phyloP scores from a whole-genome alignment of 805 yeast species.

The Ogataea philodendri region DNA sequence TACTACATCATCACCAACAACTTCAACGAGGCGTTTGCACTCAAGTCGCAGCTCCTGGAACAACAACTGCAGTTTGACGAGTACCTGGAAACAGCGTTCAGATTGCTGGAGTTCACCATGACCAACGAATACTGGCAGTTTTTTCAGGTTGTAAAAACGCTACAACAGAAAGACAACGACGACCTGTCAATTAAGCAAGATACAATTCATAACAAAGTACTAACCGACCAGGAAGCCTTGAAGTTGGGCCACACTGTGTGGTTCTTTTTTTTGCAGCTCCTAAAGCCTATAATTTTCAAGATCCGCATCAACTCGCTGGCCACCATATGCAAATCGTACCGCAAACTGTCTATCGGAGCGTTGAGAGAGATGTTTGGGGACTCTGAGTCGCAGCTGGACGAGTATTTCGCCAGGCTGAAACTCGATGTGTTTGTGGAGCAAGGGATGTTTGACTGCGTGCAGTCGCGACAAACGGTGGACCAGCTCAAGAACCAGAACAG shows the following conservation, averaged over 20 bases:
- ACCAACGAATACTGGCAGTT: constrained; percentile 53
- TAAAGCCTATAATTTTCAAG: constrained; percentile 54
- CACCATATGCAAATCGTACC: constrained; percentile 55
- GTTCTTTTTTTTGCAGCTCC: constrained; percentile 33
- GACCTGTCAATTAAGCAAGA: constrained; percentile 5
- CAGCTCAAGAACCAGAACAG: constrained; percentile 36
- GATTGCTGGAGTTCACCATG: constrained; percentile 34
- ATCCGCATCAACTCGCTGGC: constrained; percentile 58
- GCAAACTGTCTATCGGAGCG: constrained; percentile 37
- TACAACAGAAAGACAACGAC: constrained; percentile 34
- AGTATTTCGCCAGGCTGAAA: constrained; percentile 43
- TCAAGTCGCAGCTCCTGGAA: constrained; percentile 30
- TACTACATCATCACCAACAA: constrained; percentile 76
- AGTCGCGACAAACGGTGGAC: constrained; percentile 26
- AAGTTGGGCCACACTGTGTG: constrained; percentile 22
- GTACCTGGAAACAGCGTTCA: constrained; percentile 35
- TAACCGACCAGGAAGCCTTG: constrained; percentile 18
- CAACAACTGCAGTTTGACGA: constrained; percentile 10
- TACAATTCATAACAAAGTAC: constrained; percentile 2
- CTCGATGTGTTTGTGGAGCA: constrained; percentile 34
- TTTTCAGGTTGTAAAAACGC: constrained; percentile 38
- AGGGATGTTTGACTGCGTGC: constrained; percentile 28
- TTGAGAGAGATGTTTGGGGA: constrained; percentile 20
- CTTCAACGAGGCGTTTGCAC: constrained; percentile 49
- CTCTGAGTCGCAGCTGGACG: constrained; percentile 37